Evolutionary conservation across 805 yeast genomes (phyloP), one percentile per base, ranked within the genome.

Genomic region (Suhomyces canberraensis): DNA sequence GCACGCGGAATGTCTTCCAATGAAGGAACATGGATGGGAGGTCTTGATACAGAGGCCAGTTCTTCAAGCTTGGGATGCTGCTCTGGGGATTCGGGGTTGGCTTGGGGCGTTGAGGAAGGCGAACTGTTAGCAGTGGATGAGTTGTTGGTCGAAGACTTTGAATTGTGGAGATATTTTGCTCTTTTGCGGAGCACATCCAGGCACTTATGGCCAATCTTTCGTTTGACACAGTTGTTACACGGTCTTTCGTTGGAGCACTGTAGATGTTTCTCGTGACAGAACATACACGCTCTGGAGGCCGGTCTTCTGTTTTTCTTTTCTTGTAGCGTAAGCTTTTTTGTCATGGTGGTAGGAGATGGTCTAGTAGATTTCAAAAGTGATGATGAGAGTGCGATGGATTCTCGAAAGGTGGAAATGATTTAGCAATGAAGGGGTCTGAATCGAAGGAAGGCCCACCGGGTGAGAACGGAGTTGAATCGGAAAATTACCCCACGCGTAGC

Each of bases 231-330:
- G 52, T 84, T 84, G 45, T 71, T 71, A 49, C 91, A 84, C 0
- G 93, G 91, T 39, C 93, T 61, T 18, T 71, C 67, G 39, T 73
- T 61, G 42, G 83, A 84, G 55, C 91, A 84, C 47, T 83, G 90
- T 11, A 84, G 65, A 49, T 83, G 93, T 45, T 84, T 84, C 17
- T 70, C 60, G 51, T 83, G 88, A 55, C 91, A 84, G 52, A 81
- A 81, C 14, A 69, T 69, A 51, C 93, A 84, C 1, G 91, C 93
- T 31, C 82, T 69, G 7, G 76, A 61, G 2, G 83, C 78, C 4
- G 89, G 87, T 45, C 69, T 76, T 30, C 91, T 58, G 25, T 58
- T 62, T 28, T 61, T 63, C 51, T 77, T 81, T 46, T 79, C 73
- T 35, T 70, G 73, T 9, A 60, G 57, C 1, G 81, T 69, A 16